Base-by-base conservation (phyloP, 352 stramenopile species). In the Phytophthora megakarya region DNA sequence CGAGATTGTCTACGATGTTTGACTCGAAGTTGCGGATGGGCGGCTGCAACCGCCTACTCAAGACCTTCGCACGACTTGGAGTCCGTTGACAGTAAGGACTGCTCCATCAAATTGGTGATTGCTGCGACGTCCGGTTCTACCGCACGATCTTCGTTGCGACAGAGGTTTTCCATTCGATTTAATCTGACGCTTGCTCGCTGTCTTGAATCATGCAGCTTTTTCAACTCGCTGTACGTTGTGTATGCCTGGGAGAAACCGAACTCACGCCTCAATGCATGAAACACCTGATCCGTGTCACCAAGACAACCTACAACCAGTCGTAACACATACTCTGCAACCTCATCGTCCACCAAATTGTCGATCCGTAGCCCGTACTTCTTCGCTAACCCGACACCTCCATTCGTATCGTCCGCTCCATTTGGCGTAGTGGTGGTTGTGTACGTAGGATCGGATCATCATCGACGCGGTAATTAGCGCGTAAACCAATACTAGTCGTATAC, bases 401-500 rank as follows among this genome's bases (percentile, higher is more conserved):
- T 56, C 28, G 73, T 68, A 32, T 81, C 65, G 33, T 86, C 81
- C 26, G 19, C 26, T 58, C 38, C 48, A 43, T 18, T 47, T 33
- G 51, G 42, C 19, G 69, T 98, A 97, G 70, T 97, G 98, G 8
- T 92, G 93, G 21, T 96, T 78, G 60, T 95, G 91, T 84, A 1
- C 86, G 80, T 45, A 98, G 62, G 52, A 94, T 88, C n/a, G 81
- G 75, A 57, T 97, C 87, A 60, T 98, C 93, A 47, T 97, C 88
- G 7, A 90, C 80, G 9, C 75, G 77, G 60, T 92, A 75, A 60
- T 89, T 95, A 7, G 68, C 62, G 46, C 84, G 90, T 28, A 97
- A 46, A 10, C 82, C 83, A 1, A 88, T 73, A 35, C 76, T 91
- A 7, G 83, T 71, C 10, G 85, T 93, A 33, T 78, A 88, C 67